These are phyloP conservation scores for Apiospora malaysiana DNA, from an alignment of 2,329 filamentous ascomycete species.

Conservation along the genomic window DNA sequence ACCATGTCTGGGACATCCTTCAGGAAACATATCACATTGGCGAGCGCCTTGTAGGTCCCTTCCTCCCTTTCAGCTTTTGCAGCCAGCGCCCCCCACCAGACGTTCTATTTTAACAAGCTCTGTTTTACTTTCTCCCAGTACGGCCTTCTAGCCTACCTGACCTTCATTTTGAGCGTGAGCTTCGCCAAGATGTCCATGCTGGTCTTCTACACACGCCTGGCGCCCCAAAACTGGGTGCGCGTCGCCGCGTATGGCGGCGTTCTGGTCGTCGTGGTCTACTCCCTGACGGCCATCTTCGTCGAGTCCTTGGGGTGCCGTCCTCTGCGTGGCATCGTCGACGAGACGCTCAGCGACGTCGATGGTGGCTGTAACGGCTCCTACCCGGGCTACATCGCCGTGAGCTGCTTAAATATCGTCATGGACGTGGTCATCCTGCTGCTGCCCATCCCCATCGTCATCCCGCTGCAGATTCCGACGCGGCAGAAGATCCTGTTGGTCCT, in stretches of 20 bases:
- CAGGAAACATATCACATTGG: slow-evolving; percentile 30
- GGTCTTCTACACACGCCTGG: slow-evolving; percentile 28
- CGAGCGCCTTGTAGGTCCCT: slow-evolving; percentile 27
- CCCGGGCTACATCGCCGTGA: slow-evolving; percentile 29
- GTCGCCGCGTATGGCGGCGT: slow-evolving; percentile 26
- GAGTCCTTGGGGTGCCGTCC: slow-evolving; percentile 29
- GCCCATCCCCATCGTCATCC: slow-evolving; percentile 28
- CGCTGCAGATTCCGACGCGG: slow-evolving; percentile 29
- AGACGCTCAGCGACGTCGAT: slow-evolving; percentile 26
- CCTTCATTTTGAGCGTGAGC: slow-evolving; percentile 30
- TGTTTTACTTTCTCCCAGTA: slow-evolving; percentile 20
- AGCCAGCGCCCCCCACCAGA: no score
- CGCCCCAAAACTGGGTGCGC: slow-evolving; percentile 28
- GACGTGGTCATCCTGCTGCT: slow-evolving; percentile 28
- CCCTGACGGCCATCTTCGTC: slow-evolving; percentile 28
- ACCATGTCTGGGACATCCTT: slow-evolving; percentile 31
- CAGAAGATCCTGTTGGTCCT: slow-evolving; percentile 28
- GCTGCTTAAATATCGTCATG: slow-evolving; percentile 29
- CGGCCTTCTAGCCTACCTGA: slow-evolving; percentile 29
- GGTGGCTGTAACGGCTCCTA: slow-evolving; percentile 29
- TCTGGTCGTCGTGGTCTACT: slow-evolving; percentile 26
- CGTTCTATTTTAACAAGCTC: background rate
- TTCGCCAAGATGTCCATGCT: slow-evolving; percentile 31
- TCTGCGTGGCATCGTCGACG: slow-evolving; percentile 28
- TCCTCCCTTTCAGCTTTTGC: background rate